A percentile compares a stretch with the other conserved stretches of the same genome.
These are phyloP conservation scores for Sodiomyces alkalinus DNA, from an alignment of 2,329 filamentous ascomycete species.

Conservation along the genomic window DNA sequence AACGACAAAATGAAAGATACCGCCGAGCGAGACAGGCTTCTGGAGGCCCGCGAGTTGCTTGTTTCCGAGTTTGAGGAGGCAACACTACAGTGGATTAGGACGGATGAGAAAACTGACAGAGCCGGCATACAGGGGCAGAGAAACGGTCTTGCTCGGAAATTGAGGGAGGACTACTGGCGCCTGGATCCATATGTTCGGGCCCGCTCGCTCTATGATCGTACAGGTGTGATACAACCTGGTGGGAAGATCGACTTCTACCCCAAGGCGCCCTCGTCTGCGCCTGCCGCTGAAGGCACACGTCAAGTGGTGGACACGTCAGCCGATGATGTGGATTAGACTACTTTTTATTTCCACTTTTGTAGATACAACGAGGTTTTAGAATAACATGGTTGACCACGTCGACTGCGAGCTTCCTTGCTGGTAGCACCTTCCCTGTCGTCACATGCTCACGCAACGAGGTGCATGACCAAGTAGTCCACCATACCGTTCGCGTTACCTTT, in stretches of 20 bases:
- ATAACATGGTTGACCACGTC: too few relatives aligned
- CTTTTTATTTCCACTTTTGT: neutral
- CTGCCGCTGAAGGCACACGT: constrained; percentile 9
- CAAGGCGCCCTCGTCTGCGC: constrained; percentile 8
- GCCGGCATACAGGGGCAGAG: constrained; percentile 41
- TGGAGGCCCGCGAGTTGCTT: constrained; percentile 47
- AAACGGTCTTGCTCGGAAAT: constrained; percentile 41
- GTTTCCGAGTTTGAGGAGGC: constrained; percentile 58
- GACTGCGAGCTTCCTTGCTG: too few relatives aligned
- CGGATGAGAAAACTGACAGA: constrained; percentile 21
- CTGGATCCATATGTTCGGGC: constrained; percentile 79
- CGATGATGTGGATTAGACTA: constrained; percentile 31
- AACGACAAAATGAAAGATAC: constrained; percentile 59
- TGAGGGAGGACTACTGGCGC: constrained; percentile 72
- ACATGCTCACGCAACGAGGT: too few relatives aligned
- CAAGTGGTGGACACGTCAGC: constrained; percentile 18
- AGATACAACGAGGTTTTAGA: too few relatives aligned
- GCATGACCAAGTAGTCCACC: neutral
- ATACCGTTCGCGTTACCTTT: neutral
- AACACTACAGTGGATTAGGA: constrained; percentile 60
- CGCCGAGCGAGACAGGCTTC: constrained; percentile 45
- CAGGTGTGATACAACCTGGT: constrained; percentile 50
- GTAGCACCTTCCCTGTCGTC: too few relatives aligned
- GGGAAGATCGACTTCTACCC: constrained; percentile 61
- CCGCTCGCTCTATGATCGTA: constrained; percentile 70